These are phyloP conservation scores for Nadsonia commutata DNA, from an alignment of 1,139 yeast species.

Conservation along the genomic window DNA sequence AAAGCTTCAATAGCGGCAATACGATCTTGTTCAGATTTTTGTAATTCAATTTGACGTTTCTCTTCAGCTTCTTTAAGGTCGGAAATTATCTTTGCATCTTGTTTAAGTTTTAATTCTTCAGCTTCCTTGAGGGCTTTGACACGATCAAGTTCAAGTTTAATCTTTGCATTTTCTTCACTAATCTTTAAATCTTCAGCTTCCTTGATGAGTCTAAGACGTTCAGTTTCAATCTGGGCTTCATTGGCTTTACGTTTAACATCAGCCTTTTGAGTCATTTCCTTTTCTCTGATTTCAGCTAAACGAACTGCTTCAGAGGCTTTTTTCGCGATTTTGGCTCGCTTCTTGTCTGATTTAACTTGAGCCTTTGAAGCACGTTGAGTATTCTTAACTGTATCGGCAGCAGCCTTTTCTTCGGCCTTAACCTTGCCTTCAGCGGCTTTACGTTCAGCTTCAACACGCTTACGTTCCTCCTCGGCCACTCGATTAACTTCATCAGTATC, in stretches of 20 bases:
- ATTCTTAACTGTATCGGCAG: slow-evolving; percentile 7
- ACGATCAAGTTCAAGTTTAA: background rate
- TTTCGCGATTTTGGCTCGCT: slow-evolving; percentile 11
- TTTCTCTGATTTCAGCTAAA: slow-evolving; percentile 1
- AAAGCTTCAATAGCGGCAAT: slow-evolving; percentile 3
- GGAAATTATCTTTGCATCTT: slow-evolving; percentile 4
- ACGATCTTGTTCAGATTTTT: slow-evolving; percentile 2
- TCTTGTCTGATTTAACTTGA: slow-evolving; percentile 16
- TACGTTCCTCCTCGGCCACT: slow-evolving; percentile 33
- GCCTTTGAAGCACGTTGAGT: slow-evolving; percentile 8
- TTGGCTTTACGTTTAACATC: slow-evolving; percentile 7
- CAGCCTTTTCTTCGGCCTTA: slow-evolving; percentile 11
- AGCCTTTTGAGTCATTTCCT: slow-evolving; percentile 7
- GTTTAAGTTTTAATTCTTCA: slow-evolving; percentile 1
- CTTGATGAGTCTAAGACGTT: slow-evolving; percentile 7
- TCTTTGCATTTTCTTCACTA: slow-evolving; percentile 1
- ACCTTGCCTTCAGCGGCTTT: slow-evolving; percentile 10
- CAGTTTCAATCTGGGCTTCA: background rate
- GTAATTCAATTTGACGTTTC: background rate
- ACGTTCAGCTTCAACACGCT: slow-evolving; percentile 11
- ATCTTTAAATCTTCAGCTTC: slow-evolving; percentile 3
- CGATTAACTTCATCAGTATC: slow-evolving; percentile 48
- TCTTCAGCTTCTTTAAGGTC: slow-evolving; percentile 4
- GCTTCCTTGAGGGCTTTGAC: background rate
- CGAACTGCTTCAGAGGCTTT: slow-evolving; percentile 3